Percentiles rank a stretch among this genome's conserved stretches.
Evolutionary conservation across 2,329 filamentous ascomycete genomes (phyloP).

Genomic region (Talaromyces sp.): DNA sequence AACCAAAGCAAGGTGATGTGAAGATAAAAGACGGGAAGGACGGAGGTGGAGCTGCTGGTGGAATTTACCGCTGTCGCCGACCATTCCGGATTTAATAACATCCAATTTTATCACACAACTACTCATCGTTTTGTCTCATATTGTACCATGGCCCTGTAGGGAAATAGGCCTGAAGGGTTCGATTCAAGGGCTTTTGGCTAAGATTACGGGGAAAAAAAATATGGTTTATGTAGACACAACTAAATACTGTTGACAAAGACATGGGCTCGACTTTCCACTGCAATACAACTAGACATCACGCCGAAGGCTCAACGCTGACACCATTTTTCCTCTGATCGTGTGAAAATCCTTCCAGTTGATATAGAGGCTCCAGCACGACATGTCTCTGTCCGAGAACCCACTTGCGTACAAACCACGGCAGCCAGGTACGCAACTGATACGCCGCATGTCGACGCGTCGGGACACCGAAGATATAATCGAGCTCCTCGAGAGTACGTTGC

Average conservation of each 20-base stretch:
- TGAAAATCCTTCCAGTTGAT: slow-evolving; percentile 39
- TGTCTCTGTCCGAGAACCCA: slow-evolving; percentile 49
- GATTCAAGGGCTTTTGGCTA: background rate
- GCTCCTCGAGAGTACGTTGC: slow-evolving; percentile 47
- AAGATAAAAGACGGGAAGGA: background rate
- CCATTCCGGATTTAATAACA: background rate
- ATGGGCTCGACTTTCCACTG: background rate
- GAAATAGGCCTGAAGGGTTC: background rate
- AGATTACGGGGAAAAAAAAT: background rate
- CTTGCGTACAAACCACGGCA: slow-evolving; percentile 59
- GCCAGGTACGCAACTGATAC: slow-evolving; percentile 53
- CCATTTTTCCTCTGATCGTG: background rate
- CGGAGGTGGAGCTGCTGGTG: background rate
- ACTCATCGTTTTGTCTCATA: background rate
- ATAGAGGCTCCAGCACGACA: slow-evolving; percentile 46
- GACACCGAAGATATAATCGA: slow-evolving; percentile 58
- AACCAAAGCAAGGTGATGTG: background rate
- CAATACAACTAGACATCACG: background rate
- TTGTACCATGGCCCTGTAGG: background rate
- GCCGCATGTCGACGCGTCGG: slow-evolving; percentile 54
- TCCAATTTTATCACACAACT: background rate
- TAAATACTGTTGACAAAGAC: background rate
- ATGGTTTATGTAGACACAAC: background rate
- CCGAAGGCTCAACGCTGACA: background rate
- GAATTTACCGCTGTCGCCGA: background rate